Evolutionary conservation across 1,284 basidiomycete genomes (phyloP), one percentile per base, ranked within the genome.

Genomic region (Marasmius oreades): DNA sequence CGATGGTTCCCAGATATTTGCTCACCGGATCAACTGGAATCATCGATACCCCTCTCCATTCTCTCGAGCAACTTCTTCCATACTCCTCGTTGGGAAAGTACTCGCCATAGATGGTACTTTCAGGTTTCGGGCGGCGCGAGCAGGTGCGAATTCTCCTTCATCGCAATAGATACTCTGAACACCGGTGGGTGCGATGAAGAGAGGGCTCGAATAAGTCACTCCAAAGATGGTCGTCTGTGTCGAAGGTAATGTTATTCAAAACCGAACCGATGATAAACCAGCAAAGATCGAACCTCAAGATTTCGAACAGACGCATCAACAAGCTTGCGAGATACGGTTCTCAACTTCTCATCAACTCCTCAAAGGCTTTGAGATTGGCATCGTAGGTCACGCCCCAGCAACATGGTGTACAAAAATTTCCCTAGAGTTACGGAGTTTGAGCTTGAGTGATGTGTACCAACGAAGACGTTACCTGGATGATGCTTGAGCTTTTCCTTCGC

Each of bases 21-120:
- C 61, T 47, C 46, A 80, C 85, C 87, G 90, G 69, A 93, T 93
- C 7, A 93, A 78, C 69, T 94, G 91, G 70, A 82, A 94, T 84
- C 86, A 93, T 24, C 90, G 76, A 28, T 81, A 73, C 0, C 81
- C 77, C 55, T 77, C 70, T 1, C 82, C 86, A 58, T 86, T 90
- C 1, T 81, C 87, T 55, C 75, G 70, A 4, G 83, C 90, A 1
- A 91, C 84, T 36, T 83, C 82, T 67, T 93, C 91, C 62, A 93
- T 86, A 11, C 84, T 80, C 24, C 85, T 78, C 14, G 81, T 78
- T 0, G 86, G 77, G 2, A 85, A 88, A 0, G 90, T 86, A 56
- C 89, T 92, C 63, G 92, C 75, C 61, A 87, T 81, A 63, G 84
- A 83, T 0, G 89, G 86, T 0, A 93, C 73, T 0, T 81, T 81